Evolutionary conservation across 2,329 filamentous ascomycete genomes (phyloP).

Genomic region (Aureobasidium subglaciale): DNA sequence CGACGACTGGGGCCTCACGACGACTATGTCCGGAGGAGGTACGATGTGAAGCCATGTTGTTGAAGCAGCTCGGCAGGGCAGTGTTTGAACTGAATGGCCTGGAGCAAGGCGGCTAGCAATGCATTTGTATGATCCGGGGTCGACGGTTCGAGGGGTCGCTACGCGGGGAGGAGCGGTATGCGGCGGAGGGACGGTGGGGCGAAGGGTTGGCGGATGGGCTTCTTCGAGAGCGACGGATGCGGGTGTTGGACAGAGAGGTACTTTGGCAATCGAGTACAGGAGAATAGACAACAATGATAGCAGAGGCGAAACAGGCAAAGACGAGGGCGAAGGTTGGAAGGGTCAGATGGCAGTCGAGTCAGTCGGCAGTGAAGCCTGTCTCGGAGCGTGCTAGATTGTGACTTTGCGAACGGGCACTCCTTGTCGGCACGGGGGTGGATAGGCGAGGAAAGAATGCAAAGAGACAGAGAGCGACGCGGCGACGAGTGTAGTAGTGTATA

Average conservation of each 20-base stretch:
- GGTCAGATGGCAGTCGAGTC: slow-evolving; percentile 13
- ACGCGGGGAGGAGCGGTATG: neutral
- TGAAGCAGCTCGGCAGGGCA: slow-evolving; percentile 1
- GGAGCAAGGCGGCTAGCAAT: neutral
- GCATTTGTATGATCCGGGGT: neutral
- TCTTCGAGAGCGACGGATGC: neutral
- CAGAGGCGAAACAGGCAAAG: neutral
- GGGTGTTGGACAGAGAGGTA: too few species aligned
- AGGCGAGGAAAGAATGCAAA: neutral
- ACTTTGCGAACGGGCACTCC: neutral
- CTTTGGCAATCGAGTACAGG: neutral
- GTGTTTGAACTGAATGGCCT: neutral
- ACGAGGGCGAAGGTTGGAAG: neutral
- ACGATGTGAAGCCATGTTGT: slow-evolving; percentile 12
- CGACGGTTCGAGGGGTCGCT: neutral
- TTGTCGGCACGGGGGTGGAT: neutral
- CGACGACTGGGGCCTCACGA: slow-evolving; percentile 18
- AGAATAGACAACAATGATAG: neutral
- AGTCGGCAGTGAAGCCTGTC: slow-evolving; percentile 11
- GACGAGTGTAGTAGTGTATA: neutral
- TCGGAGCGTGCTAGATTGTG: slow-evolving; percentile 4
- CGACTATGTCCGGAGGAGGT: neutral
- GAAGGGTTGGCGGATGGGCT: neutral
- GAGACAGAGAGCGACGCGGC: neutral
- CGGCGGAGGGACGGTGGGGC: neutral